Base-by-base conservation (phyloP, 768 basidiomycete species). In the Russula sp. region DNA sequence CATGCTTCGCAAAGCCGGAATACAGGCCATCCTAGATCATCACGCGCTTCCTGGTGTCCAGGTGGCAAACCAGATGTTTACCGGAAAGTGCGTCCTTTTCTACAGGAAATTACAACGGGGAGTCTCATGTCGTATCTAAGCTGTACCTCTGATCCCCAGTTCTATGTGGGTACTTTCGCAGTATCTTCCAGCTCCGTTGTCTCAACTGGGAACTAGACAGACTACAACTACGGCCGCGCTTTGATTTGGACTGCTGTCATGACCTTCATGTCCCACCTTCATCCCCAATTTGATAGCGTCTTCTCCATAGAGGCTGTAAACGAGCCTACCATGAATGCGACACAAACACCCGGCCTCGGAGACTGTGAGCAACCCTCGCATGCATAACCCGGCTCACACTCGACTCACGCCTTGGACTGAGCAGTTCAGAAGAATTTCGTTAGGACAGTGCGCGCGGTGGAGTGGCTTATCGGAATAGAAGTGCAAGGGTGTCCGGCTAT, bases 181-280 rank as follows among this genome's bases (percentile, higher is more conserved):
- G 22, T 2, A 38, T 30, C 16, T 30, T 5, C 28, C 1, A 2
- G 40, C 16, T n/a, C 32, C 57, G 60, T 62, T 68, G 52, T 24
- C 61, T 49, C 1, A 52, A 26, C n/a, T 46, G 65, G 24, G 32
- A 36, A 28, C 40, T 70, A 89, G 89, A 91, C 86, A 1, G 76
- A 77, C 4, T 77, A 82, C 58, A 92, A 92, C 72, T 92, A 89
- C 66, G 81, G 84, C 63, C 86, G 90, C 7, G 90, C 90, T 9
- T 76, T 92, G 52, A 75, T 86, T n/a, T 92, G 90, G 90, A 84
- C 89, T 0, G 85, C 84, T 14, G 87, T 92, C 22, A 91, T 92
- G 86, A 87, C 90, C 0, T 74, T 81, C 11, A 76, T 92, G 5
- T 76, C 87, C 1, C 90, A 92, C 68, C 74, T 88, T 40, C 86